Conservation (phyloP, 257 asterid species). For the Parsonsia alboflavescens region DNA sequence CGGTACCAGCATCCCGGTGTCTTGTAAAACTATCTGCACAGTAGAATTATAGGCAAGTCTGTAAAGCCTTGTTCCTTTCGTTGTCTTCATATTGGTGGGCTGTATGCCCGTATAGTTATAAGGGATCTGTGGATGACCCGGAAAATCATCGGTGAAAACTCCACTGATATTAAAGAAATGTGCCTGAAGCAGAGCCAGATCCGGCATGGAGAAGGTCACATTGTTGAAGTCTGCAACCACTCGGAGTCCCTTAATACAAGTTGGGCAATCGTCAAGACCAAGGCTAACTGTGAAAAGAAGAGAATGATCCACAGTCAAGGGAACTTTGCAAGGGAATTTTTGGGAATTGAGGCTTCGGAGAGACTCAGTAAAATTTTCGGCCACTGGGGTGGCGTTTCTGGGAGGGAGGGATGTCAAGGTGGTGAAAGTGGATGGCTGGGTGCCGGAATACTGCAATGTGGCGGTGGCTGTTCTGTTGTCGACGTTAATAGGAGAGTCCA, state of each 20-base stretch:
- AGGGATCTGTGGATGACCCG: conserved; percentile 32
- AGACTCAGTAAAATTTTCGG: conserved; percentile 31
- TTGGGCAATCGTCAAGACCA: conserved; percentile 38
- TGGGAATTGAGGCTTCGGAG: conserved; percentile 44
- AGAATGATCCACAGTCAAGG: conserved; percentile 37
- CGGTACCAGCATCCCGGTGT: conserved; percentile 50
- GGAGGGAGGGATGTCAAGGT: conserved; percentile 33
- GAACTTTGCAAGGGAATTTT: conserved; percentile 37
- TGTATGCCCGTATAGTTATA: conserved; percentile 44
- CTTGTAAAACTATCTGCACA: conserved; percentile 50
- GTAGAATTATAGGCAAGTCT: conserved; percentile 41
- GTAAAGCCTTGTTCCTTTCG: conserved; percentile 46
- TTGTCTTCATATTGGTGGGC: conserved; percentile 42
- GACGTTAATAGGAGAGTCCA: conserved; percentile 36
- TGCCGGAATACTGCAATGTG: conserved; percentile 40
- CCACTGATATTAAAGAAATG: conserved; percentile 50
- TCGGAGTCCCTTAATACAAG: conserved; percentile 30
- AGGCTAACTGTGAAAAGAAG: conserved; percentile 48
- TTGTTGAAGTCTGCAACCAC: conserved; percentile 52
- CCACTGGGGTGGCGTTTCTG: conserved; percentile 40
- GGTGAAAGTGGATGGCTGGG: conserved; percentile 29
- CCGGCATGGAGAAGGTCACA: conserved; percentile 48
- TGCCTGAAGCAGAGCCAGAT: conserved; percentile 39
- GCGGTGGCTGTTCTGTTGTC: conserved; percentile 48
- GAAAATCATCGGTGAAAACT: conserved; percentile 55